A percentile compares a stretch with the other conserved stretches of the same genome.
These are phyloP conservation scores for Spizellomyces punctatus DNA, from an alignment of 192 early-diverging fungal genomes.

Conservation along the genomic window DNA sequence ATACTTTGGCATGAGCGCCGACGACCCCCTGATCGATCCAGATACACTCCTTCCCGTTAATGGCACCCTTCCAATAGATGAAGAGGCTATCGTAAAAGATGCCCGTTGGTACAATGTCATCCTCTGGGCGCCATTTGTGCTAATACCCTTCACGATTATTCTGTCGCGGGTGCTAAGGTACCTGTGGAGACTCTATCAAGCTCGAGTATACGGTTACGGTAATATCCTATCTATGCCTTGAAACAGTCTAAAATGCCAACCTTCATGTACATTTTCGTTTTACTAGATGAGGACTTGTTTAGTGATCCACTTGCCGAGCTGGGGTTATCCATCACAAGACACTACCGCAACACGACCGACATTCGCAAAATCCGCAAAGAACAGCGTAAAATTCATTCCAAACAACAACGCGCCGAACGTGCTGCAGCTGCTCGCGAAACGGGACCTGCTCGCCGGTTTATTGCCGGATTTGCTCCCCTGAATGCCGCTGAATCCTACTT, in stretches of 20 bases:
- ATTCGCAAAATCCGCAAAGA: slow-evolving; percentile 60
- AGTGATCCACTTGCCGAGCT: slow-evolving; percentile 55
- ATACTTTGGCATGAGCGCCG: neutral
- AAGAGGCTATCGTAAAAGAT: slow-evolving; percentile 37
- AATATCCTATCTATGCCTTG: slow-evolving; percentile 3
- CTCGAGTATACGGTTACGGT: slow-evolving; percentile 54
- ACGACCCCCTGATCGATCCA: slow-evolving; percentile 2
- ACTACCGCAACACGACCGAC: slow-evolving; percentile 48
- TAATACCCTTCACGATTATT: slow-evolving; percentile 50
- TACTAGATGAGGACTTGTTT: slow-evolving; percentile 49
- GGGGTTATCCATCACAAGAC: slow-evolving; percentile 45
- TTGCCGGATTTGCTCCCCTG: slow-evolving; percentile 29
- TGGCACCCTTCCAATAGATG: slow-evolving; percentile 18
- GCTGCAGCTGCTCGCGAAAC: neutral
- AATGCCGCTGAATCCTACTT: slow-evolving; percentile 49
- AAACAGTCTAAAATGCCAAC: neutral
- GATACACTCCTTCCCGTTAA: neutral
- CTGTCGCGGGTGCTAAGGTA: slow-evolving; percentile 44
- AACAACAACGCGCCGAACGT: slow-evolving; percentile 14
- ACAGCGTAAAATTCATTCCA: slow-evolving; percentile 26
- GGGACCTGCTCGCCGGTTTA: slow-evolving; percentile 20
- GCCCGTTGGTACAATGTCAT: slow-evolving; percentile 41
- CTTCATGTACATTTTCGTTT: neutral
- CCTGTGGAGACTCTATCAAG: slow-evolving; percentile 49
- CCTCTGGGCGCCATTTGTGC: slow-evolving; percentile 50